Percentiles rank a stretch among this genome's conserved stretches.
These are phyloP conservation scores for Arachis monticola DNA, from an alignment of 331 rosid species.

Conservation along the genomic window DNA sequence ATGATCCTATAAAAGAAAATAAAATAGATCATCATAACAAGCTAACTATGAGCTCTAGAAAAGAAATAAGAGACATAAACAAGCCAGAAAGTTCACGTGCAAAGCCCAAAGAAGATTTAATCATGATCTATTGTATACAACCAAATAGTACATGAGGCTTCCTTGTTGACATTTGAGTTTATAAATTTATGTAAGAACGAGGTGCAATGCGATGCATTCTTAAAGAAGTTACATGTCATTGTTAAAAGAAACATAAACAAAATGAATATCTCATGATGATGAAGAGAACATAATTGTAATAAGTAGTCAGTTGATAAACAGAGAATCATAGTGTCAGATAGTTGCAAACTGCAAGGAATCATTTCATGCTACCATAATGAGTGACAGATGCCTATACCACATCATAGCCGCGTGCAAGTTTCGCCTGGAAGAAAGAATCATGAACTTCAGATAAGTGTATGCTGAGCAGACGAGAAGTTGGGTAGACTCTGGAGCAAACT, in stretches of 20 bases:
- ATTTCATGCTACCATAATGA: background rate
- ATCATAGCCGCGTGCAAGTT: constrained; percentile 84
- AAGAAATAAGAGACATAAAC: background rate
- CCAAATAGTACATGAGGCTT: background rate
- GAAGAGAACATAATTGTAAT: background rate
- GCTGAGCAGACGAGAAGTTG: constrained; percentile 79
- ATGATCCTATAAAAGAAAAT: background rate
- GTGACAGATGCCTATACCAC: constrained; percentile 52
- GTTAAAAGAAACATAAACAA: constrained; percentile 9
- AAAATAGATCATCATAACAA: constrained; percentile 6
- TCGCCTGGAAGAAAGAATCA: constrained; percentile 93
- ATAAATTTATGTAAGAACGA: background rate
- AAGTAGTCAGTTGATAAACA: constrained; percentile 17
- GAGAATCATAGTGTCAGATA: background rate
- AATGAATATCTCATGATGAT: background rate
- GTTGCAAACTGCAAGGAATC: background rate
- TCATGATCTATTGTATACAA: no score
- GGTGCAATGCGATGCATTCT: background rate
- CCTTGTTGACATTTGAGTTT: background rate
- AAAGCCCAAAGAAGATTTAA: background rate
- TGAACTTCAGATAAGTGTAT: constrained; percentile 92
- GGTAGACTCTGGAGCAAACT: constrained; percentile 87
- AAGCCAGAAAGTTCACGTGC: background rate
- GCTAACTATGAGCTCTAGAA: constrained; percentile 10
- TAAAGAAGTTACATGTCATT: background rate